Evolutionary conservation across 768 basidiomycete species (phyloP), one percentile per base, ranked within the genome.

Genomic region (Serendipita sp.): DNA sequence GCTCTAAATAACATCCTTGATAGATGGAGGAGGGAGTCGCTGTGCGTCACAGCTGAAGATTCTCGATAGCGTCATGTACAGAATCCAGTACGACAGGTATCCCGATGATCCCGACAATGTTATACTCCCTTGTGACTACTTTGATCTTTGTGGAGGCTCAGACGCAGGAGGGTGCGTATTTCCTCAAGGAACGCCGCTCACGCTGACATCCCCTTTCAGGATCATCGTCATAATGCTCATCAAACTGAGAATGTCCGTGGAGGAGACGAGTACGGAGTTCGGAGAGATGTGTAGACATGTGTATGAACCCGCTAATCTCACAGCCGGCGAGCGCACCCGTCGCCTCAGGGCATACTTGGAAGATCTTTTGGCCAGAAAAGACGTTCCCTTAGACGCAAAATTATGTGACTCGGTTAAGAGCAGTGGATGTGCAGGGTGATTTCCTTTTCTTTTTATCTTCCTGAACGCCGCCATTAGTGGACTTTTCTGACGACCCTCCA

Each of bases 71-170:
- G 9, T 58, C 22, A 58, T 58, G 53, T 31, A 28, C n/a, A 22
- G 30, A n/a, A 58, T 58, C 30, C 22, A 58, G 31, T 58, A 17
- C 9, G 53, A 58, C n/a, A n/a, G n/a, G 9, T 31, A 58, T 31
- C 53, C 53, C 20, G 31, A 58, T n/a, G 28, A 61, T 31, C 42
- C 30, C 26, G 62, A 63, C 4, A 38, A 20, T 41, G 53, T 58
- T 33, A 31, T 58, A 3, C 31, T 22, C 7, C 70, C 70, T 20
- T 70, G 70, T 58, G 69, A 70, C 4, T 69, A 67, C 33, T 70
- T 70, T 41, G 69, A 70, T 63, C 4, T 70, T 13, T 69, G 70
- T n/a, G 67, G 67, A n/a, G 70, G 70, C 2, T 70, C 70, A 2
- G 64, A 65, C 28, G 68, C 70, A 26, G 70, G 70, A 13, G 70